Conservation (phyloP, 768 basidiomycete species). For the Mycena floridula region DNA sequence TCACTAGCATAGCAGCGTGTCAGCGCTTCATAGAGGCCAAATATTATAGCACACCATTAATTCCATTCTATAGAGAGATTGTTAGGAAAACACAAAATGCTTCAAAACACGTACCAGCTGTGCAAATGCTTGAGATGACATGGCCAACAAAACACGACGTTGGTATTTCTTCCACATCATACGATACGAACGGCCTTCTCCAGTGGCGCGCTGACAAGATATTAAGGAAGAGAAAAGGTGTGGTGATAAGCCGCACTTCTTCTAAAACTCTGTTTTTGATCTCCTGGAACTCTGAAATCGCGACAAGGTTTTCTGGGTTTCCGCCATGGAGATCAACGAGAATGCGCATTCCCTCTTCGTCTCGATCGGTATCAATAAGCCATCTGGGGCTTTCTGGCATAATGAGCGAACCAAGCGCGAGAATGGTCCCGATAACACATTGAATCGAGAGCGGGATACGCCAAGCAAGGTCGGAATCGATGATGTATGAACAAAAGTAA, state of each 20-base stretch:
- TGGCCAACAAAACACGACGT: conserved; percentile 83
- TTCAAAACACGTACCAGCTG: conserved; percentile 72
- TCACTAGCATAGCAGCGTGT: conserved; percentile 46
- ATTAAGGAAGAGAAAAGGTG: background rate
- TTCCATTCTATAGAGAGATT: conserved; percentile 65
- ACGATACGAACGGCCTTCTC: conserved; percentile 69
- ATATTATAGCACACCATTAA: conserved; percentile 58
- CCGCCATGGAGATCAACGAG: conserved; percentile 89
- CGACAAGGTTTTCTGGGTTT: conserved; percentile 56
- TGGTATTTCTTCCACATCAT: conserved; percentile 87
- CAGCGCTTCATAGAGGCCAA: conserved; percentile 3
- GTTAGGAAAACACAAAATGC: conserved; percentile 1
- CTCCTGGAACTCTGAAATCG: conserved; percentile 81
- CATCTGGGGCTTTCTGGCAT: conserved; percentile 75
- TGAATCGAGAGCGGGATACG: conserved; percentile 63
- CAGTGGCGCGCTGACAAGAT: conserved; percentile 56
- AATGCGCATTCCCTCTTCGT: conserved; percentile 78
- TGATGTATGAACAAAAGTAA: conserved; percentile 67
- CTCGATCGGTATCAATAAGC: conserved; percentile 84
- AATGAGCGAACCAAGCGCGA: conserved; percentile 52
- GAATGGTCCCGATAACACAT: conserved; percentile 57
- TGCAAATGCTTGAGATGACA: conserved; percentile 94
- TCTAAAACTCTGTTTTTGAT: conserved; percentile 76
- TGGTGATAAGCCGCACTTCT: conserved; percentile 41
- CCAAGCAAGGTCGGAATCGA: conserved; percentile 63